Conservation (phyloP, 331 rosid genomes). For the Acacia concinna region DNA sequence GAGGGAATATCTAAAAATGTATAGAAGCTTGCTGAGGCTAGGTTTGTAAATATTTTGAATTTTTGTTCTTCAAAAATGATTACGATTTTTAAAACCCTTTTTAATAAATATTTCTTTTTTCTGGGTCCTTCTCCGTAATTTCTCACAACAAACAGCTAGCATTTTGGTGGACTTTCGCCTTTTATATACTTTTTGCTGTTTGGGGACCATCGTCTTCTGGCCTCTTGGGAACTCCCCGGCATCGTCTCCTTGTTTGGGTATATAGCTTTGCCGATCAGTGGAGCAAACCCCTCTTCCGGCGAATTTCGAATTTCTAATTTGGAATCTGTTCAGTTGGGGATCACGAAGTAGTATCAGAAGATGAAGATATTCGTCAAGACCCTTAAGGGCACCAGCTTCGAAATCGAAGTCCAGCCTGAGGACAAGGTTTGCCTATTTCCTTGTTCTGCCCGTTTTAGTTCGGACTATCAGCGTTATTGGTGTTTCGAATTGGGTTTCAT, state of each 20-base stretch:
- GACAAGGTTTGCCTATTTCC: constrained; percentile 54
- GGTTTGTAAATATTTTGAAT: too few relatives aligned
- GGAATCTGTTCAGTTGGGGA: constrained; percentile 36
- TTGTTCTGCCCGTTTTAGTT: not conserved
- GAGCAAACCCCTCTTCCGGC: constrained; percentile 24
- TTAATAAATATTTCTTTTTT: too few relatives aligned
- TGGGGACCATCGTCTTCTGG: too few relatives aligned
- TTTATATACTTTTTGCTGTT: not conserved
- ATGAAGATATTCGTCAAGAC: constrained; percentile 92
- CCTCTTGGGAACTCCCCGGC: constrained; percentile 16
- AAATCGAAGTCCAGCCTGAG: constrained; percentile 73
- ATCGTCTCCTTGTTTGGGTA: constrained; percentile 23
- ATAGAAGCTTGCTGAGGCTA: too few relatives aligned
- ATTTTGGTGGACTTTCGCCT: constrained; percentile 21
- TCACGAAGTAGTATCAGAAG: constrained; percentile 27
- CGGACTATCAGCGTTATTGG: not conserved
- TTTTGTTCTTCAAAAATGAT: too few relatives aligned
- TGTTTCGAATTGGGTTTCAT: constrained; percentile 15
- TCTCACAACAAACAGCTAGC: too few relatives aligned
- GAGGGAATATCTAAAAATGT: too few relatives aligned
- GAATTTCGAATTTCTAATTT: constrained; percentile 35
- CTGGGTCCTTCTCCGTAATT: too few relatives aligned
- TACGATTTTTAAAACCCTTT: too few relatives aligned
- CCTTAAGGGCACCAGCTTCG: constrained; percentile 89
- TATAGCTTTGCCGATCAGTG: constrained; percentile 35